phyloP scores from a whole-genome alignment of 2,329 filamentous ascomycete species.

The Colletotrichum tropicicola region DNA sequence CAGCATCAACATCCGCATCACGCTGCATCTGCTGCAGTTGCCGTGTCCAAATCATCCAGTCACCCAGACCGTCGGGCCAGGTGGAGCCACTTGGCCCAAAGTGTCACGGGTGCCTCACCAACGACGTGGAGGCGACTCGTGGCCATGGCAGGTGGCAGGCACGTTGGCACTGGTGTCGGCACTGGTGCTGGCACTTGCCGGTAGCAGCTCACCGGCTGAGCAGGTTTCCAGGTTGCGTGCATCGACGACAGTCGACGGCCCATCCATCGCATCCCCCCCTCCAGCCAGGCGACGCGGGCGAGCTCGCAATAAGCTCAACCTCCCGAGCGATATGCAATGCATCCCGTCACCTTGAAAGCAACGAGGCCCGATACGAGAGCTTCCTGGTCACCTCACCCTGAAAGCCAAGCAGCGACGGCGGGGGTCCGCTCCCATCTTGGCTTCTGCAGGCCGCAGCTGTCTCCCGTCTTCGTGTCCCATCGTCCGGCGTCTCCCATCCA shows the following conservation, averaged over 20 bases:
- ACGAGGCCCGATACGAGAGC: background rate
- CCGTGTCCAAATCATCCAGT: background rate
- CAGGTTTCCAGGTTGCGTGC: too few species aligned
- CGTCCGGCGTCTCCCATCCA: background rate
- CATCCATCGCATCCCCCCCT: too few species aligned
- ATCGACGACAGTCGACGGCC: too few species aligned
- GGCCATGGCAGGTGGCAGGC: background rate
- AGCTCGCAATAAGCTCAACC: slow-evolving; percentile 1
- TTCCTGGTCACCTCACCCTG: background rate
- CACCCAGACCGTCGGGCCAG: background rate
- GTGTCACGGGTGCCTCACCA: background rate
- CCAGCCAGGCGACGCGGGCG: background rate
- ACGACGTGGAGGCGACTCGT: background rate
- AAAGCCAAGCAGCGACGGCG: background rate
- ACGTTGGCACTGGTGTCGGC: background rate
- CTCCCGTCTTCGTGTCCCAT: background rate
- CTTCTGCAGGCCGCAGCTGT: background rate
- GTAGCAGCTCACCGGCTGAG: too few species aligned
- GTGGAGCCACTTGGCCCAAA: background rate
- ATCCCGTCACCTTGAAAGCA: background rate
- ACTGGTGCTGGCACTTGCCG: background rate
- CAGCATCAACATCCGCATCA: too few species aligned
- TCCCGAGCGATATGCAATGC: background rate
- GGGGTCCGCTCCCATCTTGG: background rate
- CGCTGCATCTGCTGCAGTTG: background rate